phyloP scores from a whole-genome alignment of 2,329 filamentous ascomycete species.

The Colletotrichum eleusines region DNA sequence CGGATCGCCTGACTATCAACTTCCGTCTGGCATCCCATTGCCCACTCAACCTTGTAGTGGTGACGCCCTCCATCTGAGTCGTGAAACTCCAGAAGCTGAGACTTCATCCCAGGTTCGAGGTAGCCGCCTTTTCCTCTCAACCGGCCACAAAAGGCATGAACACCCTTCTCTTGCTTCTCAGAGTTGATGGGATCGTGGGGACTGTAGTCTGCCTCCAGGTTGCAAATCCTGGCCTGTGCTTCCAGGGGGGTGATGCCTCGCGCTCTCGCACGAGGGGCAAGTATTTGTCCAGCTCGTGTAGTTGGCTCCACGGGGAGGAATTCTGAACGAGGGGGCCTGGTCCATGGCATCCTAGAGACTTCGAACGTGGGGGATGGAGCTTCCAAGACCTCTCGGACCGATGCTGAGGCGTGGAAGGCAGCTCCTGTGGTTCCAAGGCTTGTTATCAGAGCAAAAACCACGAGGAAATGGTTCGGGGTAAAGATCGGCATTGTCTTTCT shows the following conservation, averaged over 20 bases:
- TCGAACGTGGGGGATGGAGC: too few species aligned
- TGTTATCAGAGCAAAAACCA: background rate
- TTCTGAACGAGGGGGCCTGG: background rate
- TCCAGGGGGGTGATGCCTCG: background rate
- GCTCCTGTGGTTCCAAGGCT: background rate
- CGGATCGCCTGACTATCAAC: background rate
- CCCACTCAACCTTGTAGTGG: background rate
- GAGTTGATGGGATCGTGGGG: constrained; percentile 6
- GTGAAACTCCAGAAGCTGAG: constrained; percentile 4
- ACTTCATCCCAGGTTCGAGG: background rate
- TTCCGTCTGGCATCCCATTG: background rate
- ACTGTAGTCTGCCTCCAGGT: constrained; percentile 1
- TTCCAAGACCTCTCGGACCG: background rate
- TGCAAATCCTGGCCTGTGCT: background rate
- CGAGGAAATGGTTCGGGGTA: too few species aligned
- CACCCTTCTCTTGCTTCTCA: background rate
- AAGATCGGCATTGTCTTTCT: background rate
- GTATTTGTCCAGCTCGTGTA: background rate
- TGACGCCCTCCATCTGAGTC: background rate
- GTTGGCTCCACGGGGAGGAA: background rate
- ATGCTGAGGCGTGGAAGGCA: background rate
- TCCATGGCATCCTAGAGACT: background rate
- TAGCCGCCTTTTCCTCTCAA: constrained; percentile 1
- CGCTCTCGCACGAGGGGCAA: too few species aligned
- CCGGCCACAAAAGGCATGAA: background rate